Evolutionary conservation across 2,329 filamentous ascomycete genomes (phyloP), one percentile per base, ranked within the genome.

Genomic region (Gremmenia infestans): DNA sequence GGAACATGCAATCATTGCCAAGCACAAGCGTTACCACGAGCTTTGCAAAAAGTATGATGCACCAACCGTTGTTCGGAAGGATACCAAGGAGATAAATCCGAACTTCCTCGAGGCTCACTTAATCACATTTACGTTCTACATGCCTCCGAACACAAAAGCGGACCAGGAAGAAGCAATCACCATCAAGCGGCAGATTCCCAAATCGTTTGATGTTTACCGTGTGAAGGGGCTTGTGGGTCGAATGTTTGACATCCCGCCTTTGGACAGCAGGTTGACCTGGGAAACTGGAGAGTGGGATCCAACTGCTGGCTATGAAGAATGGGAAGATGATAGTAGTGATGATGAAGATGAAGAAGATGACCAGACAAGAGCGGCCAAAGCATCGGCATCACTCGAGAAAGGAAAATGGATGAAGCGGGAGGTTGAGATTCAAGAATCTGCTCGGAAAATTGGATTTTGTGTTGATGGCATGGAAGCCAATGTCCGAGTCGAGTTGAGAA

Each of bases 201-300:
- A 83, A 65, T 84, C 86, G 0, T 87, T 88, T 66, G 87, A 92
- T 63, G 83, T 92, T 5, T 97, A 97, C 65, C 81, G 85, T 3
- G 81, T 96, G 15, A 88, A 94, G 68, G 88, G 89, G 0, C 77
- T 95, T 8, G 86, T 90, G 0, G 87, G 86, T 0, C 85, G 81
- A 61, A 70, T 87, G n/a, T 90, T 95, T 65, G 76, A 73, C 1
- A 63, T 88, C 11, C 72, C 78, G 48, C 88, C 91, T 0, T 76
- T 90, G 60, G 73, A 73, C 43, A 74, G 93, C 58, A 79, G 78
- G 42, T 71, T 97, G 49, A 74, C 94, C 0, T 96, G 90, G 88
- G 91, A 96, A 74, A 96, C 91, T 8, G 89, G 90, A 19, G 92
- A 97, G 71, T 90, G 88, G 83, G 91, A 96, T 70, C 89, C 89